A percentile compares a stretch with the other conserved stretches of the same genome.
Conservation (phyloP, 805 yeast genomes). For the Starmerella apis region DNA sequence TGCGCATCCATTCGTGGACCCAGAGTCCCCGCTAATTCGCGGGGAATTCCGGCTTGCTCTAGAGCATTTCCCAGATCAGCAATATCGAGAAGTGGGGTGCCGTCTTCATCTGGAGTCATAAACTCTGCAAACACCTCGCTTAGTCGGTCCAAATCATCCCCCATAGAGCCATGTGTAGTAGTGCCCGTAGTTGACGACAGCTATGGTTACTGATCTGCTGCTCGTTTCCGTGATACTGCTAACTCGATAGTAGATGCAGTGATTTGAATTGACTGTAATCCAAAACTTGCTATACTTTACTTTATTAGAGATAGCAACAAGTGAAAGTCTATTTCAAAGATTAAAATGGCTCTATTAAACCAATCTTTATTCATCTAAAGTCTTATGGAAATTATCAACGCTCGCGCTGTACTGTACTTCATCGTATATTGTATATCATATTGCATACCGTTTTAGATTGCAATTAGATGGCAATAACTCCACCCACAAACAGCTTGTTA, state of each 20-base stretch:
- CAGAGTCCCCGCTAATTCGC: constrained; percentile 17
- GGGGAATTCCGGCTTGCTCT: constrained; percentile 26
- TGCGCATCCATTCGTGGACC: constrained; percentile 25
- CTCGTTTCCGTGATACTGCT: neutral
- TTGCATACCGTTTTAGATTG: too few relatives aligned
- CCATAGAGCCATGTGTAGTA: neutral
- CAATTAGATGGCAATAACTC: constrained; percentile 7
- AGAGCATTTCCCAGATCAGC: constrained; percentile 27
- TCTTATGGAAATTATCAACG: too few relatives aligned
- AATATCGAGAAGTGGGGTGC: constrained; percentile 23
- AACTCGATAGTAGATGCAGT: too few relatives aligned
- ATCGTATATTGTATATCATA: too few relatives aligned
- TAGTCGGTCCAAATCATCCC: constrained; percentile 10
- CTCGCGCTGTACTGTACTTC: too few relatives aligned
- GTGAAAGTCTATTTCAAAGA: too few relatives aligned
- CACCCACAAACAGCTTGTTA: constrained; percentile 14
- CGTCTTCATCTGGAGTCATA: constrained; percentile 27
- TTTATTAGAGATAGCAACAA: too few relatives aligned
- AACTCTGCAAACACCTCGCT: constrained; percentile 27
- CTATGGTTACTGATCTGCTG: neutral
- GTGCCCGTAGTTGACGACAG: neutral
- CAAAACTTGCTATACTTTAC: too few relatives aligned
- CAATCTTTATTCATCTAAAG: too few relatives aligned
- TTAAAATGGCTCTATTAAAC: too few relatives aligned
- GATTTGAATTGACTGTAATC: too few relatives aligned